Evolutionary conservation across 192 early-diverging fungal species (phyloP).

Genomic region (Phycomyces nitens): DNA sequence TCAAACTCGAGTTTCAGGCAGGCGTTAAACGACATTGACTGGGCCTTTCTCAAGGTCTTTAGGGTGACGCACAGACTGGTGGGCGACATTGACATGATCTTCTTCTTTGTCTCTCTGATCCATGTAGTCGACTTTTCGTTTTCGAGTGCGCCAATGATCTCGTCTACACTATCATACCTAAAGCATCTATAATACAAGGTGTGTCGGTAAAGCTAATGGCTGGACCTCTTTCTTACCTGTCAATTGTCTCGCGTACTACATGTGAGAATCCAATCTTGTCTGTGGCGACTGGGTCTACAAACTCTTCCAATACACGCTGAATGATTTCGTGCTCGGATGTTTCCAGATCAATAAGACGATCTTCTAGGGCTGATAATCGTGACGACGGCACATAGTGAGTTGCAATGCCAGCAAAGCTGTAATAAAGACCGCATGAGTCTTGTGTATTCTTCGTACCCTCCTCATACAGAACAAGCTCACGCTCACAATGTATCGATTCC

Average conservation of each 20-base stretch:
- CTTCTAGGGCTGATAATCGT: conserved; percentile 72
- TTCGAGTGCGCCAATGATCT: conserved; percentile 80
- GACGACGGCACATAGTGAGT: conserved; percentile 93
- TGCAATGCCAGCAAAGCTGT: conserved; percentile 82
- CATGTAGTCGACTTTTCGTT: conserved; percentile 63
- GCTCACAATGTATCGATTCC: conserved; percentile 83
- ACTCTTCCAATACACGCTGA: conserved; percentile 87
- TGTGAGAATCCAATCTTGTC: conserved; percentile 39
- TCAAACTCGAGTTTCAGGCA: conserved; percentile 85
- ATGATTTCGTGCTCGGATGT: conserved; percentile 80
- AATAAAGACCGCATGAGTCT: not conserved
- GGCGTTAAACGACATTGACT: conserved; percentile 60
- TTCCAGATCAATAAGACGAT: conserved; percentile 79
- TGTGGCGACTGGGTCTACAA: conserved; percentile 57
- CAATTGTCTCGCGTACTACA: conserved; percentile 62
- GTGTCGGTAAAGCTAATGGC: too few species aligned
- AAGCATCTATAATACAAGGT: conserved; percentile 71
- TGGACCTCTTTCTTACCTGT: conserved; percentile 40
- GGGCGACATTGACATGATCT: conserved; percentile 70
- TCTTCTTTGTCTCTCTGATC: conserved; percentile 62
- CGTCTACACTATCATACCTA: conserved; percentile 71
- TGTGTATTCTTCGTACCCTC: not conserved
- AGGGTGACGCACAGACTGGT: conserved; percentile 84
- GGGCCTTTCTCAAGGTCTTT: conserved; percentile 71
- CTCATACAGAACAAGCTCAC: not conserved